These are phyloP conservation scores for Oryza coarctata DNA, from an alignment of 176 grass and related monocot genomes.

Conservation along the genomic window DNA sequence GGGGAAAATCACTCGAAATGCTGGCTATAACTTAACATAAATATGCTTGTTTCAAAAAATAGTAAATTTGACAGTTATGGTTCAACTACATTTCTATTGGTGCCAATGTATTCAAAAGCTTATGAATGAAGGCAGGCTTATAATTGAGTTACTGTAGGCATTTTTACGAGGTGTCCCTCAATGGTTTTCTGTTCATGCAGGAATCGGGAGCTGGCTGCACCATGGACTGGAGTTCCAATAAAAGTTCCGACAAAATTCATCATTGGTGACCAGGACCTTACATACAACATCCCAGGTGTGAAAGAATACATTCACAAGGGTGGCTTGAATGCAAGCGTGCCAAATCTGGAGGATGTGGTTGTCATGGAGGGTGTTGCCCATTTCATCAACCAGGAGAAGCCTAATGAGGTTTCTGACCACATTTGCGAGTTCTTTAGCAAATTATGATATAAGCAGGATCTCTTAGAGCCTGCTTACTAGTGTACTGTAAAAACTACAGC, in stretches of 20 bases:
- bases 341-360: constrained; percentile 70
- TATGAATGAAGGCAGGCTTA: background rate
- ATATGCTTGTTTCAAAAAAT: constrained; percentile 1
- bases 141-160: background rate
- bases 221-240: constrained; percentile 61
- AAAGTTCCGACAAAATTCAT: constrained; percentile 72
- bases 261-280: constrained; percentile 68
- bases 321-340: constrained; percentile 55
- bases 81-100: background rate
- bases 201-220: constrained; percentile 73
- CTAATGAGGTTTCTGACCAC: constrained; percentile 69
- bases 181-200: constrained; percentile 37
- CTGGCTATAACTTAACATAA: background rate
- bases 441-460: constrained; percentile 36
- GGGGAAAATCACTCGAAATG: background rate
- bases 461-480: background rate
- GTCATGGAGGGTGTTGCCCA: constrained; percentile 68
- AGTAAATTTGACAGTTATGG: background rate
- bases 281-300: constrained; percentile 53
- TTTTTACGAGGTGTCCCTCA: background rate
- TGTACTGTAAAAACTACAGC: background rate
- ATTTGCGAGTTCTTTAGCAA: constrained; percentile 70
- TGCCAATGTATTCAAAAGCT: background rate
- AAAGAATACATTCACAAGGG: constrained; percentile 70
- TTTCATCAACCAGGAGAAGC: constrained; percentile 80